These are phyloP conservation scores for Schizopora paradoxa DNA, from an alignment of 1,284 basidiomycete species.

Conservation along the genomic window DNA sequence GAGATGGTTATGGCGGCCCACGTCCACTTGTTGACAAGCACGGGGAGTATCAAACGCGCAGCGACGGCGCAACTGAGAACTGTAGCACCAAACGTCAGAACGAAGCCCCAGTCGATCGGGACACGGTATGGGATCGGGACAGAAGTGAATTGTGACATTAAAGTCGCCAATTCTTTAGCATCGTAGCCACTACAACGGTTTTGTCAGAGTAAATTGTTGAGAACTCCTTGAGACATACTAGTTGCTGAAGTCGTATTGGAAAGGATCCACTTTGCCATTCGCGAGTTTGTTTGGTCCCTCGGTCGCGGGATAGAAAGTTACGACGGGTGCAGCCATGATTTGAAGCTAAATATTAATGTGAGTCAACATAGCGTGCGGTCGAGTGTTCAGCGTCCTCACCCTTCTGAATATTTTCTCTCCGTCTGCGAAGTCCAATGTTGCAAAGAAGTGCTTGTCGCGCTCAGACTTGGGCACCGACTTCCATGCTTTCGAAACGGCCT, in stretches of 20 bases:
- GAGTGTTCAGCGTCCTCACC: conserved; percentile 35
- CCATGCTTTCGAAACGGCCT: conserved; percentile 79
- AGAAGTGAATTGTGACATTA: conserved; percentile 68
- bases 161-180: conserved; percentile 68
- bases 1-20: conserved; percentile 68
- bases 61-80: conserved; percentile 41
- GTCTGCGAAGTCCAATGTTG: conserved; percentile 81
- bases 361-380: background rate
- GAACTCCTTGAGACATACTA: conserved; percentile 32
- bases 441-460: conserved; percentile 84
- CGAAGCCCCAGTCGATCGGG: conserved; percentile 64
- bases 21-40: conserved; percentile 74
- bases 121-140: conserved; percentile 68
- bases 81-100: conserved; percentile 39
- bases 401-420: conserved; percentile 73
- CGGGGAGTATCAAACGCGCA: conserved; percentile 60
- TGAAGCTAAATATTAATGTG: conserved; percentile 44
- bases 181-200: conserved; percentile 69
- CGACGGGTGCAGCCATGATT: conserved; percentile 72
- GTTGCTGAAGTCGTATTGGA: conserved; percentile 71
- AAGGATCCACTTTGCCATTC: conserved; percentile 46
- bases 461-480: conserved; percentile 49
- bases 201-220: conserved; percentile 5
- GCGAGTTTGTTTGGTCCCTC: conserved; percentile 60
- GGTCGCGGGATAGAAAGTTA: conserved; percentile 71